Evolutionary conservation across 495 filamentous ascomycete species (phyloP).

Genomic region (Aspergillus indologenus): DNA sequence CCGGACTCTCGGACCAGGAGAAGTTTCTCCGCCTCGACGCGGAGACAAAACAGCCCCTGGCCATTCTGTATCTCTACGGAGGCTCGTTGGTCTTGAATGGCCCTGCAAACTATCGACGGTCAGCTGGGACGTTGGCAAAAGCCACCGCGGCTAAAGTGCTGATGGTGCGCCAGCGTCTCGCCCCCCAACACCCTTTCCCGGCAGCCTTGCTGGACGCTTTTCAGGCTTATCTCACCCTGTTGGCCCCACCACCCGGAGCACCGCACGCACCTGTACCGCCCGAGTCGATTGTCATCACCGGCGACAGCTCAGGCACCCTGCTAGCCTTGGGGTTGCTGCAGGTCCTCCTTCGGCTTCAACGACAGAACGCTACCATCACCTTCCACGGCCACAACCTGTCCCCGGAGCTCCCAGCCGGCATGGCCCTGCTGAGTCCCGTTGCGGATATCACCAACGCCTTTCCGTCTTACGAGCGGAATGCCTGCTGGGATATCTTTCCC

Average conservation of each 20-base stretch:
- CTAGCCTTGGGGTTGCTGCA: slow-evolving; percentile 8
- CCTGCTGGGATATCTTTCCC: slow-evolving; percentile 2
- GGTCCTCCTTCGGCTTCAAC: slow-evolving; percentile 8
- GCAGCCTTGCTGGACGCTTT: slow-evolving; percentile 11
- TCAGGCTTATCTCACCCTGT: slow-evolving; percentile 11
- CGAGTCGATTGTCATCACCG: slow-evolving; percentile 4
- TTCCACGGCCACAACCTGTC: background rate
- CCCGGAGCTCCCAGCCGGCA: slow-evolving; percentile 5
- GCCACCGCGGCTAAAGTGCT: slow-evolving; percentile 2
- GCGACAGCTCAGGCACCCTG: slow-evolving; percentile 10
- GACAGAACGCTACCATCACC: background rate
- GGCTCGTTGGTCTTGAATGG: slow-evolving; percentile 9
- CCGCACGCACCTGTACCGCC: slow-evolving; percentile 3
- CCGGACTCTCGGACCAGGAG: slow-evolving; percentile 5
- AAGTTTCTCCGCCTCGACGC: slow-evolving; percentile 3
- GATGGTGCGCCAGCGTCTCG: slow-evolving; percentile 12
- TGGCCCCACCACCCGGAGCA: slow-evolving; percentile 1
- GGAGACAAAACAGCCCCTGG: slow-evolving; percentile 6
- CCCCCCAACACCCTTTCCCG: slow-evolving; percentile 14
- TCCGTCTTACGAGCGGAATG: slow-evolving; percentile 9
- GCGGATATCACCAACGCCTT: background rate
- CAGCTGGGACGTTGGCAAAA: background rate
- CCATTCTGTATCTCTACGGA: slow-evolving; percentile 10
- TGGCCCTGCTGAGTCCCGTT: slow-evolving; percentile 7
- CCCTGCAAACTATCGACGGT: slow-evolving; percentile 3